These are phyloP conservation scores for Tylopilus sp. DNA, from an alignment of 768 basidiomycete genomes.

Conservation along the genomic window DNA sequence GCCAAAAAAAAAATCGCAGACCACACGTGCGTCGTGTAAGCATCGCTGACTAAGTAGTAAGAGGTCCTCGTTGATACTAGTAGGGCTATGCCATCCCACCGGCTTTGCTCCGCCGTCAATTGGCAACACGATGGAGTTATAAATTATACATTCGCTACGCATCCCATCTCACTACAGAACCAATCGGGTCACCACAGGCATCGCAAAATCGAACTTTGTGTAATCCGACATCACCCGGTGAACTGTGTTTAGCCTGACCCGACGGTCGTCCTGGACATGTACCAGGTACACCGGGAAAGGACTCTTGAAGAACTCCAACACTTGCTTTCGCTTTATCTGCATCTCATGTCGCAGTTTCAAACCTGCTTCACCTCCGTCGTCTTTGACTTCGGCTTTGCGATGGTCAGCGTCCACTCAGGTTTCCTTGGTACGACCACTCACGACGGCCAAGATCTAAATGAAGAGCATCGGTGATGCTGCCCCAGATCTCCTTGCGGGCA, in stretches of 20 bases:
- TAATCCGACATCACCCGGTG: conserved; percentile 12
- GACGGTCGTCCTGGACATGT: conserved; percentile 7
- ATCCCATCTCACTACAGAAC: conserved; percentile 6
- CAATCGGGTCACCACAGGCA: conserved; percentile 15
- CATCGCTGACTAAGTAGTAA: too few relatives aligned
- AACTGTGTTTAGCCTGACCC: conserved; percentile 18
- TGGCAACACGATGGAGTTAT: background rate
- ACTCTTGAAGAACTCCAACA: conserved; percentile 13
- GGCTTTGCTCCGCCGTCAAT: too few relatives aligned
- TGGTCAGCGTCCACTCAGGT: background rate
- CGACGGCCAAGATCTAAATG: background rate
- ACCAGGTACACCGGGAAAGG: conserved; percentile 19
- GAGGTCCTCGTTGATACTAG: too few relatives aligned
- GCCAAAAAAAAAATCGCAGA: too few relatives aligned
- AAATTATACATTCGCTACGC: background rate
- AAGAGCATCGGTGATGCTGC: background rate
- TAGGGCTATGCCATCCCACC: too few relatives aligned
- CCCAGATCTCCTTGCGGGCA: background rate
- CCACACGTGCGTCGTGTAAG: too few relatives aligned
- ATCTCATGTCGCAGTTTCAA: conserved; percentile 10
- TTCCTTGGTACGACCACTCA: background rate
- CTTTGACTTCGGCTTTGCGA: background rate
- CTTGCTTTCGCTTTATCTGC: conserved; percentile 16
- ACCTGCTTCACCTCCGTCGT: conserved; percentile 1
- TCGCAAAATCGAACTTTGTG: conserved; percentile 13